Percentiles rank a stretch among this genome's conserved stretches.
These are phyloP conservation scores for Vitis hybrid DNA, from an alignment of 177 flowering plant genomes.

Conservation along the genomic window DNA sequence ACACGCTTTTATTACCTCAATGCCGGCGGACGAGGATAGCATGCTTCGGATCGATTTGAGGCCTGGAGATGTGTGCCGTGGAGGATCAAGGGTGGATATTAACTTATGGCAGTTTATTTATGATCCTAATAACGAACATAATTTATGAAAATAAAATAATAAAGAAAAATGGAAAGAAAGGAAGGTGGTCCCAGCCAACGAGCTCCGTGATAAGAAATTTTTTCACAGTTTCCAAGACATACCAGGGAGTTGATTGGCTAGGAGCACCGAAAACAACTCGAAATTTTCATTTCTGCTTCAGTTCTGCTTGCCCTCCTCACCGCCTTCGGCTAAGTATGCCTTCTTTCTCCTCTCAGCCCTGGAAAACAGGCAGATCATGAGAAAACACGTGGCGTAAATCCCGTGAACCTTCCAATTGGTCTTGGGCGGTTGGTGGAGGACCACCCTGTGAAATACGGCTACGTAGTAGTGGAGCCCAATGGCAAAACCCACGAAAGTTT, in stretches of 20 bases:
- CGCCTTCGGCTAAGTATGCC: constrained; percentile 69
- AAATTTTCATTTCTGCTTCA: constrained; percentile 3
- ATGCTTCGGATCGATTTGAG: too few relatives aligned
- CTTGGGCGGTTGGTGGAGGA: constrained; percentile 77
- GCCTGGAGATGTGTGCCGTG: too few relatives aligned
- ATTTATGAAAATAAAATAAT: background rate
- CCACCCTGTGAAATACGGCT: constrained; percentile 78
- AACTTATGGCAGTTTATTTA: too few relatives aligned
- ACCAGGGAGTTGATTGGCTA: background rate
- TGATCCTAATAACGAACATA: background rate
- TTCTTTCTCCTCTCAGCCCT: constrained; percentile 81
- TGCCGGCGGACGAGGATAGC: too few relatives aligned
- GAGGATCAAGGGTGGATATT: too few relatives aligned
- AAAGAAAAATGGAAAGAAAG: background rate
- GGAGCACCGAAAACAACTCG: background rate
- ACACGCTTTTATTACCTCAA: too few relatives aligned
- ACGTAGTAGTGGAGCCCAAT: constrained; percentile 88
- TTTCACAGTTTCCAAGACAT: background rate
- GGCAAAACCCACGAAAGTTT: constrained; percentile 70
- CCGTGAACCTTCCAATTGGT: constrained; percentile 89
- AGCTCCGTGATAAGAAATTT: background rate
- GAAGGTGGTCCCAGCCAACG: background rate
- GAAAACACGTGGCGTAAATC: constrained; percentile 83
- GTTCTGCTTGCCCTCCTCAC: constrained; percentile 79
- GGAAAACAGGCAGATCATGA: constrained; percentile 62